Conservation (phyloP, 2,329 filamentous ascomycete genomes). For the Scedosporium aurantiacum region DNA sequence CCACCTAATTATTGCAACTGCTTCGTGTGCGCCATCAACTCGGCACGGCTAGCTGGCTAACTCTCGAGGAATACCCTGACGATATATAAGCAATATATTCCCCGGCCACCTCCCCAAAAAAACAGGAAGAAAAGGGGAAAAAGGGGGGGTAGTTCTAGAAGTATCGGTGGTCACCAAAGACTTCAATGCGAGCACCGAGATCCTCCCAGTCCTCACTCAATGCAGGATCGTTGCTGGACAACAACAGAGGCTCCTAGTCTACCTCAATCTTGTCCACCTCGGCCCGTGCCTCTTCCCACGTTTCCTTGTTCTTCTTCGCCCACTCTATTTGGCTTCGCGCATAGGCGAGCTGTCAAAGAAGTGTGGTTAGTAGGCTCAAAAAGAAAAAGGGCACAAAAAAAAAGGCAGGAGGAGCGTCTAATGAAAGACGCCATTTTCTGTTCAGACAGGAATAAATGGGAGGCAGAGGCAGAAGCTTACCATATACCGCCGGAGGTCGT, state of each 20-base stretch:
- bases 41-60: too few species aligned
- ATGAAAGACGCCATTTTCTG: too few species aligned
- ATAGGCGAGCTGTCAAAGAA: slow-evolving; percentile 61
- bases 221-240: neutral
- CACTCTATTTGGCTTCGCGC: slow-evolving; percentile 88
- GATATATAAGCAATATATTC: too few species aligned
- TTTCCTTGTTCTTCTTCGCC: slow-evolving; percentile 80
- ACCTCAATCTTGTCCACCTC: slow-evolving; percentile 83
- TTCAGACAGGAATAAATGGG: neutral
- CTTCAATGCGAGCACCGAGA: neutral
- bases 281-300: slow-evolving; percentile 80
- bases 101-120: too few species aligned
- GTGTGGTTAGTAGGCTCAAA: neutral
- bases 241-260: slow-evolving; percentile 20
- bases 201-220: neutral
- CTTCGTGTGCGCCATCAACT: too few species aligned
- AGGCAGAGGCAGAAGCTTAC: slow-evolving; percentile 41
- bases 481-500: slow-evolving; percentile 90
- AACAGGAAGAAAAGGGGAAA: too few species aligned
- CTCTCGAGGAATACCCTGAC: too few species aligned
- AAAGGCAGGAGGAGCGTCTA: neutral
- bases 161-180: too few species aligned
- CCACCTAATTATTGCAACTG: too few species aligned
- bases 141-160: too few species aligned
- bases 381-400: neutral